Percentiles rank a stretch among this genome's conserved stretches.
Conservation (phyloP, 306 rosid genomes). For the Inga leiocalycina region DNA sequence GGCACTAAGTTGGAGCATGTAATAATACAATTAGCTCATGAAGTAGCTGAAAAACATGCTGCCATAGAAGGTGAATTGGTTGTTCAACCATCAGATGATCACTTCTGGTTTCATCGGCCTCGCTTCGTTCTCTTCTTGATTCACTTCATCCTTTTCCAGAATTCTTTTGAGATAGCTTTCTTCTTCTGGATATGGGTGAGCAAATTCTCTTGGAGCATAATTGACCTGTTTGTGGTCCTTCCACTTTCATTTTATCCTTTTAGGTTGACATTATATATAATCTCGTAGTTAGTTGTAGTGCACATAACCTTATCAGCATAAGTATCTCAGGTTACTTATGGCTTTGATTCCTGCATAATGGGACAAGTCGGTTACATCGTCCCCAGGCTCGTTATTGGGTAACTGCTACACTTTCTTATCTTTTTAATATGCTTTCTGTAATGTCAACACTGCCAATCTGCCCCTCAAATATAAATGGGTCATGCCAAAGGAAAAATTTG, state of each 20-base stretch:
- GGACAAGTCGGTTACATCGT: slow-evolving; percentile 69
- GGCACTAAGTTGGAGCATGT: slow-evolving; percentile 92
- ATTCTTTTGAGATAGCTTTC: slow-evolving; percentile 91
- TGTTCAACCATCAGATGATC: slow-evolving; percentile 80
- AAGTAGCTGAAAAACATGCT: slow-evolving; percentile 89
- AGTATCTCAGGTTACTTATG: slow-evolving; percentile 67
- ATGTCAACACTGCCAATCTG: background rate
- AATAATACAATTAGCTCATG: slow-evolving; percentile 80
- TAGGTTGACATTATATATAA: background rate
- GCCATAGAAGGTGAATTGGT: slow-evolving; percentile 89
- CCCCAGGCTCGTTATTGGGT: slow-evolving; percentile 90
- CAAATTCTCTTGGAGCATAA: slow-evolving; percentile 25
- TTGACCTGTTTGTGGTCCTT: background rate
- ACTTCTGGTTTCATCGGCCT: slow-evolving; percentile 87
- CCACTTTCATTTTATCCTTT: background rate
- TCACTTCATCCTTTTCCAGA: slow-evolving; percentile 94
- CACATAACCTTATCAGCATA: background rate
- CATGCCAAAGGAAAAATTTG: background rate
- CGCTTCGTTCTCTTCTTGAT: slow-evolving; percentile 76
- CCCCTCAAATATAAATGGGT: background rate
- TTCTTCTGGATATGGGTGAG: slow-evolving; percentile 98
- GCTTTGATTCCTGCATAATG: slow-evolving; percentile 90
- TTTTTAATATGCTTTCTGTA: background rate
- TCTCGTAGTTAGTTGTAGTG: background rate
- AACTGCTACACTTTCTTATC: slow-evolving; percentile 3